phyloP scores from a whole-genome alignment of 805 yeast genomes.

The Starmerella asiatica region DNA sequence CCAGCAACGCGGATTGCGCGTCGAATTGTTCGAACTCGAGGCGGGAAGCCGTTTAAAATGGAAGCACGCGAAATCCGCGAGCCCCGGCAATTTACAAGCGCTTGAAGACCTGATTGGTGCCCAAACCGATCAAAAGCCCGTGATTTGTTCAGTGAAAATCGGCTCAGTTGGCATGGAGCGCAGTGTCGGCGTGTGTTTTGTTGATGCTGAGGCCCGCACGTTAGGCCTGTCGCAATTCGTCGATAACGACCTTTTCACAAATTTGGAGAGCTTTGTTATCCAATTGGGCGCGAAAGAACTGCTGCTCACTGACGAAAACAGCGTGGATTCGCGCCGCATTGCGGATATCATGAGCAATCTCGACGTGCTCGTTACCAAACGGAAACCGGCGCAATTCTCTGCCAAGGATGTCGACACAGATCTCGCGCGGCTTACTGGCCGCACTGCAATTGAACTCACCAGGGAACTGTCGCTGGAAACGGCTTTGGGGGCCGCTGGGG shows the following conservation, averaged over 20 bases:
- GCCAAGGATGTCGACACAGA: constrained; percentile 48
- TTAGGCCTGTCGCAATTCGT: constrained; percentile 66
- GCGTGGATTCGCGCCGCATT: constrained; percentile 44
- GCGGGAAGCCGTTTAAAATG: constrained; percentile 29
- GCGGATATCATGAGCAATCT: constrained; percentile 64
- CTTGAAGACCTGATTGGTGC: constrained; percentile 56
- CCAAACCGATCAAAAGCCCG: constrained; percentile 34
- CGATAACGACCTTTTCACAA: constrained; percentile 79
- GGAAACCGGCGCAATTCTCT: constrained; percentile 43
- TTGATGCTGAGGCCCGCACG: constrained; percentile 54
- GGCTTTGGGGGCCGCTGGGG: constrained; percentile 52
- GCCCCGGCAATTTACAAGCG: constrained; percentile 79
- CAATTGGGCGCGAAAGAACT: constrained; percentile 86
- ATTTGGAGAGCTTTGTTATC: constrained; percentile 70
- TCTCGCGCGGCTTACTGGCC: constrained; percentile 50
- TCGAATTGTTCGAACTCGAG: constrained; percentile 62
- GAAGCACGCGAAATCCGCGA: constrained; percentile 47
- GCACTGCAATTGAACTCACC: constrained; percentile 31
- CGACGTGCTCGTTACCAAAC: constrained; percentile 53
- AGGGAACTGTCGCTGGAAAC: constrained; percentile 33
- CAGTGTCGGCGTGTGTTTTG: constrained; percentile 62
- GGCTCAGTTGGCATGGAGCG: constrained; percentile 33
- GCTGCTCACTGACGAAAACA: constrained; percentile 34
- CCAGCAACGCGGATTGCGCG: constrained; percentile 56
- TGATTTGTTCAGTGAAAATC: constrained; percentile 41